A percentile compares a stretch with the other conserved stretches of the same genome.
These are phyloP conservation scores for Kwoniella sp. DNA, from an alignment of 768 basidiomycete species.

Conservation along the genomic window DNA sequence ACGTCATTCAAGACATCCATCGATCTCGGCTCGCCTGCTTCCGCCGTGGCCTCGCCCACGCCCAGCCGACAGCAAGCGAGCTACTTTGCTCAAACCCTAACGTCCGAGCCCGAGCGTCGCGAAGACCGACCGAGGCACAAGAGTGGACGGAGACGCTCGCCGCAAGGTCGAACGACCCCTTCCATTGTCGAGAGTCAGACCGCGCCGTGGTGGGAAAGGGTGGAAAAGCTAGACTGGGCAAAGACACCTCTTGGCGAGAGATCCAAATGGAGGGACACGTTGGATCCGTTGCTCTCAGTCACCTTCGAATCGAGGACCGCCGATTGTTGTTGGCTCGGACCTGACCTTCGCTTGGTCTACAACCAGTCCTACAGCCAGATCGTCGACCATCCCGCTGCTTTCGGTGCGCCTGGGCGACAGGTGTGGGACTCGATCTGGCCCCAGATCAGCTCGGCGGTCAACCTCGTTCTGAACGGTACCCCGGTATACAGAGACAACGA, in stretches of 20 bases:
- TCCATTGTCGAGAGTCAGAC: background rate
- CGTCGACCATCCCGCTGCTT: conserved; percentile 27
- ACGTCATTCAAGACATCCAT: background rate
- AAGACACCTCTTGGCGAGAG: conserved; percentile 31
- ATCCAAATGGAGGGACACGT: conserved; percentile 21
- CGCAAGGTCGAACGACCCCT: background rate
- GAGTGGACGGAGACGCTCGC: conserved; percentile 4
- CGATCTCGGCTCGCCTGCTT: conserved; percentile 11
- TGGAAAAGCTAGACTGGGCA: conserved; percentile 33
- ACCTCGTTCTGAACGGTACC: conserved; percentile 12
- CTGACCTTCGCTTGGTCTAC: conserved; percentile 32
- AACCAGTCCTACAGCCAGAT: conserved; percentile 30
- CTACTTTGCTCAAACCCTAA: background rate
- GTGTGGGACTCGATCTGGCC: conserved; percentile 32
- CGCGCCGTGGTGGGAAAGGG: conserved; percentile 25
- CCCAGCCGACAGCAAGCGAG: background rate
- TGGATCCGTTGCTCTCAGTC: conserved; percentile 32
- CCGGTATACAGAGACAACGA: conserved; percentile 28
- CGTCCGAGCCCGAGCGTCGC: background rate
- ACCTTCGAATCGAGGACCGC: conserved; percentile 24
- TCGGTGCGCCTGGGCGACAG: conserved; percentile 27
- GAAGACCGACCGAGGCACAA: background rate
- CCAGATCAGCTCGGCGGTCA: conserved; percentile 20
- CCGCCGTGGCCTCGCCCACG: background rate
- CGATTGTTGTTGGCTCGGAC: conserved; percentile 35